phyloP scores from a whole-genome alignment of 2,329 filamentous ascomycete species.

The Pseudocercospora pini-densiflorae region DNA sequence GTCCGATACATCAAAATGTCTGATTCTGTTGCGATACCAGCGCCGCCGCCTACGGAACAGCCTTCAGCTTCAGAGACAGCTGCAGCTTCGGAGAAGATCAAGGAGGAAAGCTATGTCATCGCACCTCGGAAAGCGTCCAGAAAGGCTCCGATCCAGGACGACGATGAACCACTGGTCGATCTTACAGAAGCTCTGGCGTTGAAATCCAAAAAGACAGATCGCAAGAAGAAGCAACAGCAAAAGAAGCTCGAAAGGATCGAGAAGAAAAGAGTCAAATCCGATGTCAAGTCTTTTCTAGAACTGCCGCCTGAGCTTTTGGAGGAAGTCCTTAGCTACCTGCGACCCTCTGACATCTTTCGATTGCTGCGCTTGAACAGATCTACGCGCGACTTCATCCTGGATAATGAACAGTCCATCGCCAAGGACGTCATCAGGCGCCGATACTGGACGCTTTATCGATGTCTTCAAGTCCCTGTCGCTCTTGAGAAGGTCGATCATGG shows the following conservation, averaged over 20 bases:
- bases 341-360: constrained; percentile 57
- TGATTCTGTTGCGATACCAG: background rate
- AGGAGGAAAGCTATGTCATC: constrained; percentile 21
- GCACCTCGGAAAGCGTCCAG: constrained; percentile 16
- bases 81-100: background rate
- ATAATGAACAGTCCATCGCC: constrained; percentile 52
- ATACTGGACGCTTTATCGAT: constrained; percentile 57
- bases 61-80: background rate
- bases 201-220: constrained; percentile 59
- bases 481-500: constrained; percentile 41
- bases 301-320: constrained; percentile 60
- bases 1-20: background rate
- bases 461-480: constrained; percentile 57
- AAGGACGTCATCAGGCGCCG: constrained; percentile 51
- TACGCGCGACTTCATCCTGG: constrained; percentile 50
- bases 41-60: background rate
- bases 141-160: constrained; percentile 29
- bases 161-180: constrained; percentile 54
- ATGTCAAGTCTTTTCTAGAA: constrained; percentile 46
- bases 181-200: constrained; percentile 55
- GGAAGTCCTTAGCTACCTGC: constrained; percentile 52
- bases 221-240: constrained; percentile 51
- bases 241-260: constrained; percentile 39
- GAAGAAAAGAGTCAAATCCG: constrained; percentile 40
- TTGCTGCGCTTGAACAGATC: constrained; percentile 50